Base-by-base conservation (phyloP, 345 rosid genomes). In the Luvunga scandens region DNA sequence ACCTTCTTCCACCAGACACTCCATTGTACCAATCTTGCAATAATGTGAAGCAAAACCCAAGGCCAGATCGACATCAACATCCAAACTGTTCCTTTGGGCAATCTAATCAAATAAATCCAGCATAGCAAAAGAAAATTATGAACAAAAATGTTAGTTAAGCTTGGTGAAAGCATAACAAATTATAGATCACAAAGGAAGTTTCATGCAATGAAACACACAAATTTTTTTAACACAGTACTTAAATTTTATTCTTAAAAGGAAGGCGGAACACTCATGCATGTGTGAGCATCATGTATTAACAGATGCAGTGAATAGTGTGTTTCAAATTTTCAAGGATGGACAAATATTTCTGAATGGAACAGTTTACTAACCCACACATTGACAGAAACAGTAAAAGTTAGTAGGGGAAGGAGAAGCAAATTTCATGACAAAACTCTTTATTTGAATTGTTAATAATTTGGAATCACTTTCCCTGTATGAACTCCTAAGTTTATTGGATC, bases 1-100 rank as follows among this genome's bases (percentile, higher is more conserved):
- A 59, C 98, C 99, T 84, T 96, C 99, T 84, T 93, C 99, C 79
- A 93, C 99, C 31, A 96, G 90, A 84, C 98, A 96, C 85, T 93
- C 96, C 99, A 96, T 96, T 10, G 99, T 96, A 59, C 91, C 91
- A 9, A 93, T 89, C 84, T 96, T 96, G 84, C 97, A 85, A 66
- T 91, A 93, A 83, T 93, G 98, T 7, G 98, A 91, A 38, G 99
- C 99, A 80, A 93, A 96, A 50, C 99, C 95, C 76, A 96, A 73
- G 24, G 98, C 98, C 79, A 96, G 85, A 82, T 93, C 98, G 2
- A 93, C 98, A 87, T 96, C 99, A 75, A 96, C 93, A 39, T 96
- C 99, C 87, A 96, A 85, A 89, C 99, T 96, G 89, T 96, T 93
- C 88, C 97, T 86, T 81, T 92, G 96, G 75, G 99, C 97, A 83